Evolutionary conservation across 768 basidiomycete genomes (phyloP).

Genomic region (Trametes villosa): DNA sequence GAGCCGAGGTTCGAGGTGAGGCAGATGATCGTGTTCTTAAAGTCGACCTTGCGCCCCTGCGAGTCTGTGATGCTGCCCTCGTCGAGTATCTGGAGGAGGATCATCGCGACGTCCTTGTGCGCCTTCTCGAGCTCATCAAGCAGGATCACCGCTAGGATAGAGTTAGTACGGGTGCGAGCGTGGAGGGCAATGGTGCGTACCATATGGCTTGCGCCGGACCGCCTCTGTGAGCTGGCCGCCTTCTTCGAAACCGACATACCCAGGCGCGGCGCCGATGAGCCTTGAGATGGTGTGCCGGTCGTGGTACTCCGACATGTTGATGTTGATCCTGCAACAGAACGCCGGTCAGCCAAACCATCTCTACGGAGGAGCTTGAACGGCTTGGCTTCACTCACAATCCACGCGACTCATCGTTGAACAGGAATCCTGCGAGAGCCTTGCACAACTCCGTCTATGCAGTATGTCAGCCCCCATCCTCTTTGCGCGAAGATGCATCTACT

Average conservation of each 20-base stretch:
- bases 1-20: slow-evolving; percentile 84
- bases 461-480: slow-evolving; percentile 6
- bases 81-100: slow-evolving; percentile 88
- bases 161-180: too few relatives aligned
- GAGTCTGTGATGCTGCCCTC: slow-evolving; percentile 91
- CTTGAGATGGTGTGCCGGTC: slow-evolving; percentile 91
- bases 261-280: slow-evolving; percentile 90
- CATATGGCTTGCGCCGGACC: slow-evolving; percentile 64
- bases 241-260: slow-evolving; percentile 81
- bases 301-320: slow-evolving; percentile 97
- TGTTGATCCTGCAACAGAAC: slow-evolving; percentile 63
- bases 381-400: slow-evolving; percentile 69
- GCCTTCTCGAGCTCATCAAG: slow-evolving; percentile 78
- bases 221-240: slow-evolving; percentile 74
- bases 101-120: slow-evolving; percentile 92
- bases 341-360: not conserved
- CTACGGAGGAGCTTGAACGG: too few relatives aligned
- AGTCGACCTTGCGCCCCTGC: slow-evolving; percentile 87
- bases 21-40: slow-evolving; percentile 95
- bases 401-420: slow-evolving; percentile 88
- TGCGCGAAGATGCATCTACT: not conserved
- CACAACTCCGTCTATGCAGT: slow-evolving; percentile 77
- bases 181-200: slow-evolving; percentile 30
- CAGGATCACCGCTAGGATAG: slow-evolving; percentile 57
- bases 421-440: slow-evolving; percentile 85